Evolutionary conservation across 192 early-diverging fungal species (phyloP).

Genomic region (Geosiphon pyriformis): DNA sequence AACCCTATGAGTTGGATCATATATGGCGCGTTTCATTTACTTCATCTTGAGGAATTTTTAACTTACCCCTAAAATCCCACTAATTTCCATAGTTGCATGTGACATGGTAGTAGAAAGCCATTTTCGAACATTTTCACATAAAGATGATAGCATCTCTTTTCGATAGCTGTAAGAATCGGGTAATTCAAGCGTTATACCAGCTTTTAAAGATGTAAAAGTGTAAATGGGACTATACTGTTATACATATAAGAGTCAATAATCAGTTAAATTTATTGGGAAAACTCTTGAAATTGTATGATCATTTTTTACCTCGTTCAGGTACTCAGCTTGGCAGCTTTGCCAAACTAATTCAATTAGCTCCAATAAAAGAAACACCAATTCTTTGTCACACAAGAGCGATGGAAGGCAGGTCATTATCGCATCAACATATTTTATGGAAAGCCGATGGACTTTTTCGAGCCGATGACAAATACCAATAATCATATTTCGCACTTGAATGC

Average conservation of each 20-base stretch:
- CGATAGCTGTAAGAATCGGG: slow-evolving; percentile 71
- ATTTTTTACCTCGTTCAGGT: slow-evolving; percentile 55
- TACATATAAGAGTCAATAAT: slow-evolving; percentile 3
- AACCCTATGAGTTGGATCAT: no score
- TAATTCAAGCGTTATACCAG: slow-evolving; percentile 62
- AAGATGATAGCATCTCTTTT: slow-evolving; percentile 53
- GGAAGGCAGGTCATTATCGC: slow-evolving; percentile 61
- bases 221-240: slow-evolving; percentile 60
- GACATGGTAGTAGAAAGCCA: slow-evolving; percentile 62
- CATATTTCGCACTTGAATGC: slow-evolving; percentile 54
- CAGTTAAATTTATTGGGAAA: background rate
- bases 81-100: slow-evolving; percentile 65
- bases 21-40: no score
- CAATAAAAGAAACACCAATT: slow-evolving; percentile 61
- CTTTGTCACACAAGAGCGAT: slow-evolving; percentile 72
- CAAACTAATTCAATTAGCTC: slow-evolving; percentile 81
- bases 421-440: slow-evolving; percentile 60
- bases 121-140: slow-evolving; percentile 55
- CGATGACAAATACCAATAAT: slow-evolving; percentile 66
- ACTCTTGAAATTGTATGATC: background rate
- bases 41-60: no score
- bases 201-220: slow-evolving; percentile 56
- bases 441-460: slow-evolving; percentile 59
- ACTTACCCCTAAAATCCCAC: slow-evolving; percentile 37
- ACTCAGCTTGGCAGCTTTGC: slow-evolving; percentile 71